Conservation (phyloP, 1,284 basidiomycete species). For the Volvariella surrecta region DNA sequence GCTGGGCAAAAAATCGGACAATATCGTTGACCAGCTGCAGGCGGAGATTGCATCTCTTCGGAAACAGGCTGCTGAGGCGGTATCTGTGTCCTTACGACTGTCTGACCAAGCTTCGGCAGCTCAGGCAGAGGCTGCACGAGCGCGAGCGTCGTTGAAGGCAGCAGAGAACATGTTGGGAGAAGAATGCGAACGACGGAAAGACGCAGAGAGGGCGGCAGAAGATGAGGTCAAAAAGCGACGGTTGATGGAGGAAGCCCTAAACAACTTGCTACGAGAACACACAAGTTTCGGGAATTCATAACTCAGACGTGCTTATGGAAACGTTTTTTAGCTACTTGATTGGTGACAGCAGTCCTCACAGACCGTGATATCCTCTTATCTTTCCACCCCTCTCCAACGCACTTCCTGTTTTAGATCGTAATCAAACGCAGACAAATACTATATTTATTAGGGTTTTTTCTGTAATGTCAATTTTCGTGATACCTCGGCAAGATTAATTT, state of each 20-base stretch:
- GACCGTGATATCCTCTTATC: too few relatives aligned
- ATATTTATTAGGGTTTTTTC: too few relatives aligned
- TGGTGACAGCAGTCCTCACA: too few relatives aligned
- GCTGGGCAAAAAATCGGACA: conserved; percentile 25
- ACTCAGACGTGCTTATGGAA: too few relatives aligned
- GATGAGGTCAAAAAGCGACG: conserved; percentile 42
- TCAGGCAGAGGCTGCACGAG: conserved; percentile 46
- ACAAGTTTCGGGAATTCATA: too few relatives aligned
- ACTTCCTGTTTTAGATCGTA: too few relatives aligned
- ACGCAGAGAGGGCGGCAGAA: conserved; percentile 44
- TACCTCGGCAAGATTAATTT: too few relatives aligned
- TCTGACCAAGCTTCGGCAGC: conserved; percentile 57
- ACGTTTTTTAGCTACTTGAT: too few relatives aligned
- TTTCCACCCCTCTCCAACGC: too few relatives aligned
- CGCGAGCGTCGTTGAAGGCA: conserved; percentile 40
- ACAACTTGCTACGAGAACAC: not conserved
- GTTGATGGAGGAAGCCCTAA: conserved; percentile 28
- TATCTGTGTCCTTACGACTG: conserved; percentile 49
- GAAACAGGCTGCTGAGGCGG: conserved; percentile 56
- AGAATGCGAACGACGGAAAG: conserved; percentile 45
- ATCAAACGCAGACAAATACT: too few relatives aligned
- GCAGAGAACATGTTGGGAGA: conserved; percentile 51
- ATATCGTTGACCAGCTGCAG: conserved; percentile 48
- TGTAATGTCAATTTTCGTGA: too few relatives aligned
- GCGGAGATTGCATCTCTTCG: conserved; percentile 53